Evolutionary conservation across 768 basidiomycete genomes (phyloP), one percentile per base, ranked within the genome.

Genomic region (Hydnum rufescens): DNA sequence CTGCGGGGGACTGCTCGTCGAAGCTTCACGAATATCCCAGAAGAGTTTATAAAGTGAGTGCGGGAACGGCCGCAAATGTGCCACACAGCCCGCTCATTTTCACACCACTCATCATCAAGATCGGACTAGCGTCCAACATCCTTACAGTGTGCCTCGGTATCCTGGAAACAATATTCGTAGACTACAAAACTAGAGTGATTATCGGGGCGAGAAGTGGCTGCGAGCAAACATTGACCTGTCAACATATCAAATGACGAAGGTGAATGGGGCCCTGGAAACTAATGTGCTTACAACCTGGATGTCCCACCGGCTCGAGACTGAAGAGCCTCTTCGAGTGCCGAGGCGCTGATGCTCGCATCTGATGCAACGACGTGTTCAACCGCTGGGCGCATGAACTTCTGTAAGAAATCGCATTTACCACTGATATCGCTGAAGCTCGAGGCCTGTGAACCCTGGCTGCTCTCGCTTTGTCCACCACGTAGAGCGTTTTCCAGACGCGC

Each of bases 391-490:
- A 55, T 6, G 2, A 51, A 8, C 5, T 18, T 32, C 25, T 16
- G 5, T 43, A 8, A 25, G 25, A 16, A 16, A 25, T 31, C 30
- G 29, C 53, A 65, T 74, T 60, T 59, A 85, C 86, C 85, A 59
- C 86, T 89, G 42, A 88, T 60, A 60, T 89, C 86, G 60, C 85
- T 88, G 59, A 88, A 86, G 63, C 86, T 77, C 4, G 84, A 86
- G 0, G 83, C 75, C 42, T 78, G 76, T 23, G 83, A 86, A 2
- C 77, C 76, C 49, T 80, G 73, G 57, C 68, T 75, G 58, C 80
- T 81, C 42, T 71, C 71, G 52, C 74, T 70, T 8, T 25, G 44
- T 53, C 79, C 13, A 18, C 49, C 13, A 8, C 13, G 6, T 34
- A 39, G 13, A 13, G 13, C 36, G 22, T 13, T 39, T 39, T 39